These are phyloP conservation scores for Alternaria conjuncta DNA, from an alignment of 2,329 filamentous ascomycete genomes.

Conservation along the genomic window DNA sequence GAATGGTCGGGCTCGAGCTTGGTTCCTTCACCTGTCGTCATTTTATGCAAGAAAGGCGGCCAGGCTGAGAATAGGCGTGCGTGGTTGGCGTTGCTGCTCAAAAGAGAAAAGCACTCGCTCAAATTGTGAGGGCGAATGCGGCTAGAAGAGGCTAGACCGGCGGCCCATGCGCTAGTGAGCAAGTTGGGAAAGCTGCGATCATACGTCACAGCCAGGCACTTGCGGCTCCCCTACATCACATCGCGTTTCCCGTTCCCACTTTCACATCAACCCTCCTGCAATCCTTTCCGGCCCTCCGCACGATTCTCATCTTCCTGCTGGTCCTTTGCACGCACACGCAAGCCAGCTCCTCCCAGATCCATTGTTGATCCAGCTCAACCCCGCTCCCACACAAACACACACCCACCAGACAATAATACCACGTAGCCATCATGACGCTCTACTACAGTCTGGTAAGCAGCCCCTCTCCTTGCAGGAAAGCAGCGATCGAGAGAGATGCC, in stretches of 20 bases:
- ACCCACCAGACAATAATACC: conserved; percentile 24
- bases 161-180: conserved; percentile 18
- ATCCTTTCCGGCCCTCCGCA: conserved; percentile 8
- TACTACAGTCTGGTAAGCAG: conserved; percentile 70
- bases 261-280: conserved; percentile 20
- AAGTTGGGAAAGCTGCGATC: conserved; percentile 27
- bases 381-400: conserved; percentile 30
- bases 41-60: conserved; percentile 5
- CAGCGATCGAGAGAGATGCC: neutral
- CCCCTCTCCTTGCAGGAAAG: neutral
- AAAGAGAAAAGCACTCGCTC: conserved; percentile 18
- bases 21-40: conserved; percentile 23
- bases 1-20: conserved; percentile 13
- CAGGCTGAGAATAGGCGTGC: conserved; percentile 8
- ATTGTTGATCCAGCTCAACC: conserved; percentile 19
- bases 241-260: conserved; percentile 24
- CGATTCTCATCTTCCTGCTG: conserved; percentile 1
- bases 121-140: conserved; percentile 25
- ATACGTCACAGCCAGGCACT: conserved; percentile 42
- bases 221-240: conserved; percentile 27
- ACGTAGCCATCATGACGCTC: conserved; percentile 66
- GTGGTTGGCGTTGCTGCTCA: conserved; percentile 17
- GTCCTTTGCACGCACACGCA: neutral
- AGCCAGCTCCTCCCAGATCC: conserved; percentile 2
- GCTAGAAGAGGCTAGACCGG: conserved; percentile 25